Evolutionary conservation across 495 filamentous ascomycete genomes (phyloP).

Genomic region (Staphylotrichum longicolle): DNA sequence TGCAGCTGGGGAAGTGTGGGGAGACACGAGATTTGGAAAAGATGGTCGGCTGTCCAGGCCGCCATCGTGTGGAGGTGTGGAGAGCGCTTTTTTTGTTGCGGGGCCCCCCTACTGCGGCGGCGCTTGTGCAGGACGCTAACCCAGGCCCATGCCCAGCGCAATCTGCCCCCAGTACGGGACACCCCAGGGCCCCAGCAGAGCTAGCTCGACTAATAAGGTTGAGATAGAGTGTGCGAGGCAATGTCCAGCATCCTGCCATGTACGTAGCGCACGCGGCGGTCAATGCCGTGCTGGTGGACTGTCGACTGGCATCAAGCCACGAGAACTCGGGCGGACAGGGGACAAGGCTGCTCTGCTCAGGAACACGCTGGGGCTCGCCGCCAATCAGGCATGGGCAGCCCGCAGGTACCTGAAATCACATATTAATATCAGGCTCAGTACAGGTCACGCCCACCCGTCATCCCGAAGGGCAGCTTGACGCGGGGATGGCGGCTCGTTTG

Average conservation of each 20-base stretch:
- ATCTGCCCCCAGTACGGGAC: conserved; percentile 9
- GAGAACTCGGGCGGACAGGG: conserved; percentile 19
- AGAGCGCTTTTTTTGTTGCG: conserved; percentile 22
- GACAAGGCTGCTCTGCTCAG: conserved; percentile 31
- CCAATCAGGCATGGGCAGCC: conserved; percentile 32
- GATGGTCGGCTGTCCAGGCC: conserved; percentile 27
- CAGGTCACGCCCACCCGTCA: conserved; percentile 30
- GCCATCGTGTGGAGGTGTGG: conserved; percentile 30
- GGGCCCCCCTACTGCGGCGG: conserved; percentile 16
- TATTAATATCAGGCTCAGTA: conserved; percentile 35
- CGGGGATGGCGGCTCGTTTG: conserved; percentile 25
- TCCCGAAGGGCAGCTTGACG: conserved; percentile 22
- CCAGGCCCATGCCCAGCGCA: conserved; percentile 21
- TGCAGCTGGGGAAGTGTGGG: conserved; percentile 30
- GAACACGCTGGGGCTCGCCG: conserved; percentile 28
- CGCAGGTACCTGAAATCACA: conserved; percentile 36
- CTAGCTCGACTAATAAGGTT: conserved; percentile 33
- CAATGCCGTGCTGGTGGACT: conserved; percentile 37
- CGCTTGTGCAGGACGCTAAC: conserved; percentile 20
- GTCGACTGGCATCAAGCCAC: conserved; percentile 20
- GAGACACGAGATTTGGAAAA: conserved; percentile 30
- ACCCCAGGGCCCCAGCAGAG: conserved; percentile 24
- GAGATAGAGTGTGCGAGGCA: conserved; percentile 29
- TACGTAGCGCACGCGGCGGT: conserved; percentile 14
- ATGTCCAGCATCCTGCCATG: conserved; percentile 6